Evolutionary conservation across 2,329 filamentous ascomycete genomes (phyloP).

Genomic region (Coleophoma crateriformis): DNA sequence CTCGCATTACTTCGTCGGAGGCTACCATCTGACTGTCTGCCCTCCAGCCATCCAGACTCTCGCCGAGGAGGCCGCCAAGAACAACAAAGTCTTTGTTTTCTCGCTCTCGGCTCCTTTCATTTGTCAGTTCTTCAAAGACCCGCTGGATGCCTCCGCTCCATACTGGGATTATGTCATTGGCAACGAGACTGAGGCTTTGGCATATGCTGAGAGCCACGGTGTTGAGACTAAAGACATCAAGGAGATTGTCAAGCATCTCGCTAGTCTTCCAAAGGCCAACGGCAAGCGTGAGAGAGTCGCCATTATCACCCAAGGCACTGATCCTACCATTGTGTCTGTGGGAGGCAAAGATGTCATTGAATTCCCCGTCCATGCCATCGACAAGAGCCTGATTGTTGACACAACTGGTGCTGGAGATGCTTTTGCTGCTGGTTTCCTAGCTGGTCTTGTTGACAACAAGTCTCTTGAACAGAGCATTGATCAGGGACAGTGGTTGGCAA

Average conservation of each 20-base stretch:
- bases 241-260: slow-evolving; percentile 80
- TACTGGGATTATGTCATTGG: slow-evolving; percentile 97
- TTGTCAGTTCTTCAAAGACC: slow-evolving; percentile 95
- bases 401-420: slow-evolving; percentile 97
- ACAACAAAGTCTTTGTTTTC: slow-evolving; percentile 89
- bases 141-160: slow-evolving; percentile 74
- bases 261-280: slow-evolving; percentile 90
- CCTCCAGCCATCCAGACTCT: slow-evolving; percentile 85
- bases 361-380: slow-evolving; percentile 77
- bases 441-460: slow-evolving; percentile 83
- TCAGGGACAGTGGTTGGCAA: slow-evolving; percentile 95
- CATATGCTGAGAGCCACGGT: slow-evolving; percentile 79
- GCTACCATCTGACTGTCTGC: slow-evolving; percentile 96
- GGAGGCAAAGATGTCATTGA: slow-evolving; percentile 68
- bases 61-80: slow-evolving; percentile 79
- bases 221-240: slow-evolving; percentile 72
- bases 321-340: slow-evolving; percentile 79
- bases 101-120: slow-evolving; percentile 96
- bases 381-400: slow-evolving; percentile 77
- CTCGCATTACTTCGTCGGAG: slow-evolving; percentile 86
- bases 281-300: slow-evolving; percentile 74
- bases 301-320: slow-evolving; percentile 91
- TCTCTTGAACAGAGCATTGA: slow-evolving; percentile 73
- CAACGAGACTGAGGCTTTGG: slow-evolving; percentile 90
- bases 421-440: slow-evolving; percentile 90